Evolutionary conservation across 495 filamentous ascomycete species (phyloP), one percentile per base, ranked within the genome.

Genomic region (Penicillium ochrochloron): DNA sequence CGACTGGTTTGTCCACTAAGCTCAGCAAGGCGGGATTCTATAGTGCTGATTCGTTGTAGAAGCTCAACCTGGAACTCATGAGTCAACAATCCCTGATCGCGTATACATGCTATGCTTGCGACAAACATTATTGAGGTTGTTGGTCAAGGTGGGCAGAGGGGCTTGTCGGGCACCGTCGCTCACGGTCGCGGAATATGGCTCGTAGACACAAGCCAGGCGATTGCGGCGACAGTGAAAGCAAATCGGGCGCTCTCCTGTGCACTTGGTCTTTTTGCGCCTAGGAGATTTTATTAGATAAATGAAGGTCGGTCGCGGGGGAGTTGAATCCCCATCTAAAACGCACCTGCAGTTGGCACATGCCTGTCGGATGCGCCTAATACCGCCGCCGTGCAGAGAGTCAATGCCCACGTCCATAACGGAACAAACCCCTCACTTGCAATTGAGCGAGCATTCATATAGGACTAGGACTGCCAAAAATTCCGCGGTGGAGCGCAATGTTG

Each of bases 241-340:
- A 0, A 71, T 59, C 2, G 73, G 71, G 8, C 67, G 69, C 25
- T 75, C 73, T n/a, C 73, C 73, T 23, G 73, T 72, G 54, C 73
- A 75, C 60, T 72, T 75, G 0, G 69, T 73, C 46, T 75, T 75
- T 52, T 70, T 73, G n/a, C 71, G 66, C 42, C 73, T 75, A 50
- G 1, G 34, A 10, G 23, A 27, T 39, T 19, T 12, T 37, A 12
- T 50, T 48, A n/a, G 31, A 25, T n/a, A n/a, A 23, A 25, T n/a
- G 10, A 52, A 15, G 27, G 25, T 53, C 11, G 14, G 52, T 59
- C 39, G 27, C 3, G n/a, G 12, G 19, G 11, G 25, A 12, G 23
- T 19, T 44, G 0, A 17, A 14, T 17, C 12, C 37, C 37, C 37
- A 41, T 41, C 37, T 25, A 55, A 29, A 3, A 52, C 63, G 25